A percentile compares a stretch with the other conserved stretches of the same genome.
Evolutionary conservation across 306 rosid genomes (phyloP).

Genomic region (Castanopsis chinensis): DNA sequence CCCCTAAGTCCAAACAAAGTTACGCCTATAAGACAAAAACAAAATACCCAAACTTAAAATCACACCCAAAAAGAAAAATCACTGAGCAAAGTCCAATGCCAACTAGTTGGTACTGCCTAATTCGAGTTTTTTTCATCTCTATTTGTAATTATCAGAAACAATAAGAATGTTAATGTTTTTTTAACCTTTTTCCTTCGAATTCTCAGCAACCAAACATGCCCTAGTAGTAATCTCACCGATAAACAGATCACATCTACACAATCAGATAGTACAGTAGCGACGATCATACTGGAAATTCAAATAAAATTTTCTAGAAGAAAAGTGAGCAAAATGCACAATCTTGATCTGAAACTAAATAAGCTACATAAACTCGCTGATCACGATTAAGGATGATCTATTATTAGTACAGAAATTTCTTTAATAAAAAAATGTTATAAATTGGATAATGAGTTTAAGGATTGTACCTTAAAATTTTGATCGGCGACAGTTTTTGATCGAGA

Average conservation of each 20-base stretch:
- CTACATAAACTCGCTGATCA: background rate
- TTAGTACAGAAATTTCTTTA: background rate
- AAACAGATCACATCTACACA: background rate
- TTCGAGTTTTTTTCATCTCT: background rate
- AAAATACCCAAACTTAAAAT: background rate
- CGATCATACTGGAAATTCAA: background rate
- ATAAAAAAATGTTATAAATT: background rate
- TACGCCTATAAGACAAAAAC: background rate
- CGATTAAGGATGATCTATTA: background rate
- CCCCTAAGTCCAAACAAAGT: background rate
- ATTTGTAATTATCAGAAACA: background rate
- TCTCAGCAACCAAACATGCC: background rate
- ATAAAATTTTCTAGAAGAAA: background rate
- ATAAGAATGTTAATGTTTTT: background rate
- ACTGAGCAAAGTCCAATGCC: background rate
- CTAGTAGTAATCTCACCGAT: background rate
- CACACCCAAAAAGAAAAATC: background rate
- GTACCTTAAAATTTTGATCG: background rate
- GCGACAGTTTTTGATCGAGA: background rate
- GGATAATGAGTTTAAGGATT: background rate
- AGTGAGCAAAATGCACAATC: background rate
- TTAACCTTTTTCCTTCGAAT: background rate
- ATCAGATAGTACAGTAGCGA: background rate
- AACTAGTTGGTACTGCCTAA: background rate
- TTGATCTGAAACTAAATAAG: background rate